Evolutionary conservation across 176 grass and related monocot species (phyloP).

Genomic region (Puccinellia tenuiflora): DNA sequence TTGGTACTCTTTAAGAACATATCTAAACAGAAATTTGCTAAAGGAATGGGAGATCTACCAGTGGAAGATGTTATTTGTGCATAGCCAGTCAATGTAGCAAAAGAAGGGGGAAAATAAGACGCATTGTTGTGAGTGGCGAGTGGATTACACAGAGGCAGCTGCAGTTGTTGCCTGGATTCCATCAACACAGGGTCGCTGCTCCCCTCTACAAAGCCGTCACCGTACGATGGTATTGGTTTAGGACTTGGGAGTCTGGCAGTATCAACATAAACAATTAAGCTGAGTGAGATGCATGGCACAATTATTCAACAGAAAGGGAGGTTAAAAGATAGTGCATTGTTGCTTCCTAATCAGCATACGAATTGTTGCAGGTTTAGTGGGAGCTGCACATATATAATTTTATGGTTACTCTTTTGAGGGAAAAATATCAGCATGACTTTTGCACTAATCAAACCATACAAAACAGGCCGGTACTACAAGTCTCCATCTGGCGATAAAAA

Average conservation of each 20-base stretch:
- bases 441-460: neutral
- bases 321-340: neutral
- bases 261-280: neutral
- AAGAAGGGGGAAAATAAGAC: neutral
- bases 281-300: neutral
- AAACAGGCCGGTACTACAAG: neutral
- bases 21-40: neutral
- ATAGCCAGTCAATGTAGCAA: slow-evolving; percentile 4
- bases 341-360: slow-evolving; percentile 43
- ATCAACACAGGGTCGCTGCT: slow-evolving; percentile 36
- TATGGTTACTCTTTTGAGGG: neutral
- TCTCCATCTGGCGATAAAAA: neutral
- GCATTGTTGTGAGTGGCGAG: neutral
- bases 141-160: slow-evolving; percentile 9
- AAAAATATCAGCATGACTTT: neutral
- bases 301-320: neutral
- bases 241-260: neutral
- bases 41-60: neutral
- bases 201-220: slow-evolving; percentile 6
- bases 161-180: slow-evolving; percentile 50
- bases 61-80: slow-evolving; percentile 11
- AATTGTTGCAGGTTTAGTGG: slow-evolving; percentile 38
- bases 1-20: neutral
- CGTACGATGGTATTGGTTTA: neutral
- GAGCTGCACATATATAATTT: slow-evolving; percentile 10